A percentile compares a stretch with the other conserved stretches of the same genome.
Conservation (phyloP, 768 basidiomycete genomes). For the Dacryopinax primogenitus region DNA sequence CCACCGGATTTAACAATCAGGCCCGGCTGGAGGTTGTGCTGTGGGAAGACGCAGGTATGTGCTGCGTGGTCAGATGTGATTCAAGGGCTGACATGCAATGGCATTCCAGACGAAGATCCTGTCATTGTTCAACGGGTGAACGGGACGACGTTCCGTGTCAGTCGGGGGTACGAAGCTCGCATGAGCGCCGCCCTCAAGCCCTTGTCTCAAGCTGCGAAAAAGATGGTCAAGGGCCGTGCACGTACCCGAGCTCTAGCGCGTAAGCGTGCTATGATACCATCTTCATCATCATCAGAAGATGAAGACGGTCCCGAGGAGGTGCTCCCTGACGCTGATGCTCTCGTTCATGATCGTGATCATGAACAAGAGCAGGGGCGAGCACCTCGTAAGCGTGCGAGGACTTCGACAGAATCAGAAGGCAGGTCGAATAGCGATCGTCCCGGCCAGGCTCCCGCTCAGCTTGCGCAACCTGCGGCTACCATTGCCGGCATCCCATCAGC, state of each 20-base stretch:
- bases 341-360: background rate
- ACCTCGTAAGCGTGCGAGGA: background rate
- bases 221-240: background rate
- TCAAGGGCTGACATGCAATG: background rate
- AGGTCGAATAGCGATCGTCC: background rate
- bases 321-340: background rate
- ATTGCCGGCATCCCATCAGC: too few relatives aligned
- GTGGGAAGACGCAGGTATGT: background rate
- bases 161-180: background rate
- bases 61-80: background rate
- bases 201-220: background rate
- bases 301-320: slow-evolving; percentile 1
- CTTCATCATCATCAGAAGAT: background rate
- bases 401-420: background rate
- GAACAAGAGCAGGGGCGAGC: background rate
- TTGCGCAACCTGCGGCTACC: too few relatives aligned
- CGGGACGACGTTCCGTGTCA: background rate
- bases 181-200: background rate
- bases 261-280: background rate
- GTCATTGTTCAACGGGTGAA: background rate
- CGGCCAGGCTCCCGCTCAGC: background rate
- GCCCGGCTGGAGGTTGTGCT: background rate
- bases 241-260: background rate
- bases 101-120: background rate
- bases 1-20: background rate